A percentile compares a stretch with the other conserved stretches of the same genome.
Evolutionary conservation across 179 eudicot genomes (phyloP).

Genomic region (Heliamphora pulchella): DNA sequence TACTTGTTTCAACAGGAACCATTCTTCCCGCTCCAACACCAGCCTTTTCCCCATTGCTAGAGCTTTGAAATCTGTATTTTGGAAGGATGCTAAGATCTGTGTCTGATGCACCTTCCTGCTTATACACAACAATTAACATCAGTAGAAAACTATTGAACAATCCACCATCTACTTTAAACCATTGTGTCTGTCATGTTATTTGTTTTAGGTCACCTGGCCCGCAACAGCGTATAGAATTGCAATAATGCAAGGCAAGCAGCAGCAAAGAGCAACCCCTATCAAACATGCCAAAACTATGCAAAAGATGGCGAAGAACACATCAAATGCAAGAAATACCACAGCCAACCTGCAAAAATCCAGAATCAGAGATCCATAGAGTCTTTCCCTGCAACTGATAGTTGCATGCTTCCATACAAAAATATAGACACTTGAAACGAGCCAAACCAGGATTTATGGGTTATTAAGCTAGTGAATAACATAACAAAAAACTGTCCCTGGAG

Average conservation of each 20-base stretch:
- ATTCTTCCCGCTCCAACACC: constrained; percentile 66
- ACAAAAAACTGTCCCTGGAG: not conserved
- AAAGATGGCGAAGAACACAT: constrained; percentile 92
- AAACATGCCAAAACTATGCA: constrained; percentile 88
- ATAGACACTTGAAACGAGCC: not conserved
- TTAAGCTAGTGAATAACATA: not conserved
- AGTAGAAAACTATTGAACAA: not conserved
- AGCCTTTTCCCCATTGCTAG: constrained; percentile 43
- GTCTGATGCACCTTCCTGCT: constrained; percentile 97
- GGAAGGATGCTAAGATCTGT: constrained; percentile 76
- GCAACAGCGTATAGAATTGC: constrained; percentile 90
- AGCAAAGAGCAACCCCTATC: constrained; percentile 89
- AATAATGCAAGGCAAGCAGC: constrained; percentile 98
- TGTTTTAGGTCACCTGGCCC: constrained; percentile 61
- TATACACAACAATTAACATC: constrained; percentile 18
- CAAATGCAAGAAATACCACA: constrained; percentile 88
- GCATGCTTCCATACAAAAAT: not conserved
- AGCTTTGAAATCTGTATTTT: constrained; percentile 54
- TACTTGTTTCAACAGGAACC: constrained; percentile 64
- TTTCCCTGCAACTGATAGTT: constrained; percentile 6
- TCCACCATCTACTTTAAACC: not conserved
- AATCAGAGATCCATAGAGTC: constrained; percentile 12
- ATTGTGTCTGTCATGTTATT: not conserved
- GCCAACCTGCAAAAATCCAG: constrained; percentile 63
- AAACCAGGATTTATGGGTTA: not conserved